Base-by-base conservation (phyloP, 768 basidiomycete genomes). In the Suillus cothurnatus region DNA sequence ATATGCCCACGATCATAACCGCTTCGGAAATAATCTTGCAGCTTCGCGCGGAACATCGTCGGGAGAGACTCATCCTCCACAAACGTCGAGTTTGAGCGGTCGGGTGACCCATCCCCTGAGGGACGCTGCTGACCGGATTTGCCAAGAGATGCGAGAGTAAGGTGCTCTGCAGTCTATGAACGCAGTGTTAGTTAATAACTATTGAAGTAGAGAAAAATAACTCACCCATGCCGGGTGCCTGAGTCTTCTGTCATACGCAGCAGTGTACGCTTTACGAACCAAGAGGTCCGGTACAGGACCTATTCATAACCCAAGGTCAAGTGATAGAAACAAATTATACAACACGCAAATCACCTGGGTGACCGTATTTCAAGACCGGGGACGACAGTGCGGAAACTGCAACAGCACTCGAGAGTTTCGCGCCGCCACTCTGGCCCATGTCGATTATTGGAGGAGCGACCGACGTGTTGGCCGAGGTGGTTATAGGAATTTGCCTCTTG, bases 1-100 rank as follows among this genome's bases (percentile, higher is more conserved):
- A 99, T 98, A 78, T 99, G 97, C 59, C 97, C 97, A 15, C 97
- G 86, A 74, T 99, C 96, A 73, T 97, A 97, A 12, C 95, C 95
- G 73, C 95, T 97, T 66, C 84, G 84, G 76, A 95, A 94, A 75
- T 97, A 98, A 73, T 98, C 96, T 74, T 88, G 83, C 69, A 98
- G 78, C 67, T 85, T 89, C 0, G 96, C 91, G 23, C 96, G 85
- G 83, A 97, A 99, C 56, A 77, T 68, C 60, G 77, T 79, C 0
- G 97, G 97, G 15, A 99, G 74, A 2, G 85, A 83, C 49, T 84
- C 84, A 77, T 99, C 97, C 74, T 99, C 97, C 47, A 80, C 77
- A 78, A 99, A 99, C 1, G 80, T 81, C 45, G 92, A 94, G 71
- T 88, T 91, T 14, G 82, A 76, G 47, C 97, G 83, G 74, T 97